A percentile compares a stretch with the other conserved stretches of the same genome.
phyloP scores from a whole-genome alignment of 2,329 filamentous ascomycete genomes.

The Talaromyces sp. region DNA sequence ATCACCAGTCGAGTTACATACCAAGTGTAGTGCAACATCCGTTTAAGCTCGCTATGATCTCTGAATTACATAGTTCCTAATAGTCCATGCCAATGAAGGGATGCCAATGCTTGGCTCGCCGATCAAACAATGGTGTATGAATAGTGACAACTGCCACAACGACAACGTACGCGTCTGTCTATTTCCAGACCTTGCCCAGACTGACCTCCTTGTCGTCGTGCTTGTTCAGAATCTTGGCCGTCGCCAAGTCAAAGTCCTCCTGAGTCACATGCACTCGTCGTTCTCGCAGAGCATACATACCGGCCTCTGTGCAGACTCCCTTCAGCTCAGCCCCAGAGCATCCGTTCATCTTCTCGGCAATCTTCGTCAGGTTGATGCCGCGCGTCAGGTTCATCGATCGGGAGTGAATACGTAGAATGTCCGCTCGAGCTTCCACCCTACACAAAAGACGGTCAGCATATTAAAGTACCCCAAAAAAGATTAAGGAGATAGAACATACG shows the following conservation, averaged over 20 bases:
- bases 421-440: constrained; percentile 83
- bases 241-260: constrained; percentile 97
- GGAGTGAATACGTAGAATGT: constrained; percentile 96
- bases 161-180: constrained; percentile 19
- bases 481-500: constrained; percentile 40
- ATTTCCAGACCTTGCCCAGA: constrained; percentile 83
- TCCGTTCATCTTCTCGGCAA: constrained; percentile 99
- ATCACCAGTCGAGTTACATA: not conserved
- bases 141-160: not conserved
- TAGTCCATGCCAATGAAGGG: constrained; percentile 7
- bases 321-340: constrained; percentile 97
- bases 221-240: constrained; percentile 99
- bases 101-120: constrained; percentile 9
- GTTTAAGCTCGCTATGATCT: not conserved
- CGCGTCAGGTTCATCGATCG: constrained; percentile 97
- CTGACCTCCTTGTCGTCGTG: constrained; percentile 97
- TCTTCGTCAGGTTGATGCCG: constrained; percentile 96
- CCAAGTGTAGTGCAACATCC: not conserved
- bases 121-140: constrained; percentile 7
- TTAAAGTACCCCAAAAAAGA: constrained; percentile 19
- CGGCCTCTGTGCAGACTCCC: constrained; percentile 96
- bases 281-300: constrained; percentile 96
- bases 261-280: constrained; percentile 96
- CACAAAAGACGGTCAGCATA: constrained; percentile 7
- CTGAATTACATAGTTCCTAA: constrained; percentile 8